These are phyloP conservation scores for Herpomyces periplanetae DNA, from an alignment of 2,329 filamentous ascomycete genomes.

Conservation along the genomic window DNA sequence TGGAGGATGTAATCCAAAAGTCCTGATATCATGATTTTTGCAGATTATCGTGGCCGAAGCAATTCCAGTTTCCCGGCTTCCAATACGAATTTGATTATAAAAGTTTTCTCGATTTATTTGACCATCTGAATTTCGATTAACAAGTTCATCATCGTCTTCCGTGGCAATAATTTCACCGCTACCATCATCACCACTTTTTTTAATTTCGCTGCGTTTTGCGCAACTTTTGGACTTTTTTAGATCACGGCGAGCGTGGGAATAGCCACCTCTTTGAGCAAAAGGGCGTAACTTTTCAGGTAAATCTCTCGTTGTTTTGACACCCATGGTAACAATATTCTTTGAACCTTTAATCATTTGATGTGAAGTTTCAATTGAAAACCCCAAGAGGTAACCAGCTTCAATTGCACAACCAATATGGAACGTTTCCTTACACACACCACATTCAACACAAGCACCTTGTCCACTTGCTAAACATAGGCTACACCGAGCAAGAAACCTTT, in stretches of 20 bases:
- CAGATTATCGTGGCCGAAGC: conserved; percentile 69
- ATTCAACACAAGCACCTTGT: conserved; percentile 44
- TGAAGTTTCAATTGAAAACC: too few species aligned
- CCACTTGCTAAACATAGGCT: conserved; percentile 37
- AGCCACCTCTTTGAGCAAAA: too few species aligned
- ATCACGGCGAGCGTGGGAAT: too few species aligned
- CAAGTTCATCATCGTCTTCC: too few species aligned
- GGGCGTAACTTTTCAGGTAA: too few species aligned
- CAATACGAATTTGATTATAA: conserved; percentile 35
- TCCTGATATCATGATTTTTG: conserved; percentile 28
- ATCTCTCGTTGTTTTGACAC: too few species aligned
- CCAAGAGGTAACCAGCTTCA: conserved; percentile 38
- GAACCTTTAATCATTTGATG: too few species aligned
- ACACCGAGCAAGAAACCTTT: conserved; percentile 36
- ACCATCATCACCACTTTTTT: too few species aligned
- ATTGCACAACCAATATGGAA: conserved; percentile 77
- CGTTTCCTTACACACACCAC: conserved; percentile 23
- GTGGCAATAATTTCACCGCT: too few species aligned
- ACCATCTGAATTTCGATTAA: conserved; percentile 62
- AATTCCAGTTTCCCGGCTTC: conserved; percentile 39
- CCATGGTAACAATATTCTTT: too few species aligned
- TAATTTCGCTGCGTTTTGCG: too few species aligned
- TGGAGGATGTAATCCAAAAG: conserved; percentile 27
- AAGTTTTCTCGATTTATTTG: conserved; percentile 52
- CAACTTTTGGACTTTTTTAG: too few species aligned